phyloP scores from a whole-genome alignment of 2,329 filamentous ascomycete genomes.

The Graphium sp. region DNA sequence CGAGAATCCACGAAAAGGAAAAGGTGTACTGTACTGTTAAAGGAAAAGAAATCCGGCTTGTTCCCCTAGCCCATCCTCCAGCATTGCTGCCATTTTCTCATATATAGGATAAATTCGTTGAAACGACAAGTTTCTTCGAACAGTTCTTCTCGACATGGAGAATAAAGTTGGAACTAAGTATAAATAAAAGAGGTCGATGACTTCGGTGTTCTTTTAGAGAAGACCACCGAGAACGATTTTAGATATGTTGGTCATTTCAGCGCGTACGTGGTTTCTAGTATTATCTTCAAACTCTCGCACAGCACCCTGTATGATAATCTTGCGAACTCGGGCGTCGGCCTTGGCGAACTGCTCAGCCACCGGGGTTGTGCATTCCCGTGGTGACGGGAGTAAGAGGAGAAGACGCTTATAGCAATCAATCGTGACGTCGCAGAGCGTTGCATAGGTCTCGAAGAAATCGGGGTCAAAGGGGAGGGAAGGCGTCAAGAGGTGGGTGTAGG shows the following conservation, averaged over 20 bases:
- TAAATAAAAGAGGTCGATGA: too few species aligned
- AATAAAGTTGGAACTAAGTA: too few species aligned
- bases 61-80: too few species aligned
- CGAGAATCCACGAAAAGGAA: too few species aligned
- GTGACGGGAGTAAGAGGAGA: constrained; percentile 55
- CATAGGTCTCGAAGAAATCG: constrained; percentile 93
- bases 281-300: constrained; percentile 89
- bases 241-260: constrained; percentile 70
- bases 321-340: constrained; percentile 69
- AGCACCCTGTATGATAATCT: constrained; percentile 73
- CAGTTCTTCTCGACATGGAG: too few species aligned
- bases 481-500: constrained; percentile 80
- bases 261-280: constrained; percentile 57
- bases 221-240: constrained; percentile 81
- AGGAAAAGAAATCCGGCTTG: too few species aligned
- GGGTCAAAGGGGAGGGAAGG: constrained; percentile 88
- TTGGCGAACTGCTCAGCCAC: constrained; percentile 82
- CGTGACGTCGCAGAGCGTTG: constrained; percentile 84
- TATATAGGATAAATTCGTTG: too few species aligned
- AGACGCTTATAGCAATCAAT: constrained; percentile 83
- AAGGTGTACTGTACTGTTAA: too few species aligned
- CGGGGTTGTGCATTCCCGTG: constrained; percentile 50
- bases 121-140: too few species aligned
- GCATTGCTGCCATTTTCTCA: too few species aligned
- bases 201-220: too few species aligned